These are phyloP conservation scores for Pythium folliculosum DNA, from an alignment of 352 stramenopile species.

Conservation along the genomic window DNA sequence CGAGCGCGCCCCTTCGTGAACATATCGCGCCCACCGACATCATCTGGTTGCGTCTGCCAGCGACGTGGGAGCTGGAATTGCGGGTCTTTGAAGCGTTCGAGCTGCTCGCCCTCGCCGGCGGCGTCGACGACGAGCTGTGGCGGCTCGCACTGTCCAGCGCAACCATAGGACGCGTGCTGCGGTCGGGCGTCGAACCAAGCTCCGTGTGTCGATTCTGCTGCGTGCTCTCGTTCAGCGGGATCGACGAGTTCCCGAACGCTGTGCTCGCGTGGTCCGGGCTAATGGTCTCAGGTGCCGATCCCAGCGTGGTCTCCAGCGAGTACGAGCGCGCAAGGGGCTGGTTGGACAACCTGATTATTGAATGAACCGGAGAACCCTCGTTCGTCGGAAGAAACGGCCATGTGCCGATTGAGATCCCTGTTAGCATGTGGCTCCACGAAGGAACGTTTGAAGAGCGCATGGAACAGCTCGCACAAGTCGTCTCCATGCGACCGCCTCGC, in stretches of 20 bases:
- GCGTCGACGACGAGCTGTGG: slow-evolving; percentile 9
- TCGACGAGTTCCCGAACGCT: slow-evolving; percentile 2
- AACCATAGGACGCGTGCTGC: not conserved
- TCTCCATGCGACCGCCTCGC: not conserved
- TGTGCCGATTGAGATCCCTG: not conserved
- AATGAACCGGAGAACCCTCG: not conserved
- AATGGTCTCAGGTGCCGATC: not conserved
- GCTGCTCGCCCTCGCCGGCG: slow-evolving; percentile 11
- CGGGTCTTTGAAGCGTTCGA: slow-evolving; percentile 18
- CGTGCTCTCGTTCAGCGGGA: slow-evolving; percentile 13
- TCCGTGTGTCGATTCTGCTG: not conserved
- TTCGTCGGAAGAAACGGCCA: not conserved
- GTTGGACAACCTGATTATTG: not conserved
- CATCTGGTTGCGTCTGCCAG: slow-evolving; percentile 8
- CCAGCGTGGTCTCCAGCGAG: not conserved
- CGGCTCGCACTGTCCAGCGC: slow-evolving; percentile 1
- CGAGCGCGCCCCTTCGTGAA: not conserved
- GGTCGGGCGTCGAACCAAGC: not conserved
- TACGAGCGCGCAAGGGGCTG: not conserved
- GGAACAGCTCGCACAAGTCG: slow-evolving; percentile 11
- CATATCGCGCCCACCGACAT: not conserved
- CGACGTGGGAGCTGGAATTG: slow-evolving; percentile 8
- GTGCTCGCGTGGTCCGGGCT: not conserved
- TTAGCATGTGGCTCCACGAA: slow-evolving; percentile 5
- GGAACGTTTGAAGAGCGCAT: slow-evolving; percentile 4